These are phyloP conservation scores for Styphnolobium japonicum DNA, from an alignment of 306 rosid genomes.

Conservation along the genomic window DNA sequence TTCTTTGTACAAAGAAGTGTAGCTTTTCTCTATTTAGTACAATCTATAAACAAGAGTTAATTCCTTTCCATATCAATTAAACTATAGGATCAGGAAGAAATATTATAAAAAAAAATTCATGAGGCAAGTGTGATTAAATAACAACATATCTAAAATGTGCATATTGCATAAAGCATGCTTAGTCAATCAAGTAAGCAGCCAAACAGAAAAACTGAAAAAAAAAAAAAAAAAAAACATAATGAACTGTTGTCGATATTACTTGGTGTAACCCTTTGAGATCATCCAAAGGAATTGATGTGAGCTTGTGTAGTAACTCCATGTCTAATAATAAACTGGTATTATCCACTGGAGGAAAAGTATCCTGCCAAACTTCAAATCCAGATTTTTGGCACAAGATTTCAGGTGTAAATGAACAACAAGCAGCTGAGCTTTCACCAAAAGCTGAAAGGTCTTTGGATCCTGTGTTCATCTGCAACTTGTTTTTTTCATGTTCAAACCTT, in stretches of 20 bases:
- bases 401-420: constrained; percentile 53
- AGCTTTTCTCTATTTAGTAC: neutral
- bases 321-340: constrained; percentile 63
- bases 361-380: constrained; percentile 60
- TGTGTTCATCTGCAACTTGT: constrained; percentile 37
- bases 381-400: constrained; percentile 44
- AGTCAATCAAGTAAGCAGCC: neutral
- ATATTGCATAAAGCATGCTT: neutral
- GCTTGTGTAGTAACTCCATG: constrained; percentile 62
- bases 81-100: neutral
- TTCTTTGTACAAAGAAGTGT: neutral
- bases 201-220: neutral
- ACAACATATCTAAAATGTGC: neutral
- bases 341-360: constrained; percentile 56
- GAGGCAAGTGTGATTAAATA: neutral
- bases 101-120: neutral
- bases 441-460: constrained; percentile 25
- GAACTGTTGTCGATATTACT: constrained; percentile 36
- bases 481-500: constrained; percentile 47
- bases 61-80: neutral
- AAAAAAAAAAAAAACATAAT: neutral
- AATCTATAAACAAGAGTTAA: neutral
- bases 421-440: constrained; percentile 32
- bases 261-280: constrained; percentile 39
- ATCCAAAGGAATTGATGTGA: constrained; percentile 52